Evolutionary conservation across 306 rosid species (phyloP).

Genomic region (Morella rubra): DNA sequence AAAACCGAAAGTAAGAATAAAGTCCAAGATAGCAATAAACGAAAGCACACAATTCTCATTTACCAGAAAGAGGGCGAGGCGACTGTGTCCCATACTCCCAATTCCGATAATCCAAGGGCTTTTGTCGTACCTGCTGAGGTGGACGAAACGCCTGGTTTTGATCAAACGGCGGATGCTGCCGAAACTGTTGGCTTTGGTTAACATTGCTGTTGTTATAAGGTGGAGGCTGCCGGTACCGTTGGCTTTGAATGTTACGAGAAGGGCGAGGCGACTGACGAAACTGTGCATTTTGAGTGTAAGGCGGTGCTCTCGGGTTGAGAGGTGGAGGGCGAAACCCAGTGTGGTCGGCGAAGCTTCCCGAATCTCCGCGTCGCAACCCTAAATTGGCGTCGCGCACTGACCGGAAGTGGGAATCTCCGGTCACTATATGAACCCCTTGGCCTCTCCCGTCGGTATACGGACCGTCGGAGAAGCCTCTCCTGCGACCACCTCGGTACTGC

Average conservation of each 20-base stretch:
- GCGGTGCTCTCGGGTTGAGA: conserved; percentile 27
- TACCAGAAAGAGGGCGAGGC: conserved; percentile 56
- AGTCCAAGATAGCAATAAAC: background rate
- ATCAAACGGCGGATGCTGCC: conserved; percentile 13
- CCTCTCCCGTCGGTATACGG: conserved; percentile 39
- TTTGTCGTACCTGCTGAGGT: conserved; percentile 24
- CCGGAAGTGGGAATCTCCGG: conserved; percentile 56
- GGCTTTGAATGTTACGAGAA: conserved; percentile 17
- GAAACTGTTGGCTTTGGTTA: conserved; percentile 13
- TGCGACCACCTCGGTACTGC: conserved; percentile 62
- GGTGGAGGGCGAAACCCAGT: conserved; percentile 21
- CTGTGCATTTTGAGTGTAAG: conserved; percentile 12
- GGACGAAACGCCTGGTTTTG: conserved; percentile 12
- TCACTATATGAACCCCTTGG: conserved; percentile 27
- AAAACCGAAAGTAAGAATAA: background rate
- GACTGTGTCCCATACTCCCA: conserved; percentile 68
- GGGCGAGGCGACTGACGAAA: conserved; percentile 32
- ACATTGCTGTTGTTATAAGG: background rate
- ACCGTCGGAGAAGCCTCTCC: conserved; percentile 54
- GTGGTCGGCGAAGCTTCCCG: conserved; percentile 40
- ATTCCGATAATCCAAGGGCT: conserved; percentile 55
- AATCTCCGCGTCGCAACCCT: conserved; percentile 50
- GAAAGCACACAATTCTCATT: background rate
- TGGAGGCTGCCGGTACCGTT: conserved; percentile 27
- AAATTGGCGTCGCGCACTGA: conserved; percentile 60